Percentiles rank a stretch among this genome's conserved stretches.
phyloP scores from a whole-genome alignment of 768 basidiomycete species.

The Boletus fagicola region DNA sequence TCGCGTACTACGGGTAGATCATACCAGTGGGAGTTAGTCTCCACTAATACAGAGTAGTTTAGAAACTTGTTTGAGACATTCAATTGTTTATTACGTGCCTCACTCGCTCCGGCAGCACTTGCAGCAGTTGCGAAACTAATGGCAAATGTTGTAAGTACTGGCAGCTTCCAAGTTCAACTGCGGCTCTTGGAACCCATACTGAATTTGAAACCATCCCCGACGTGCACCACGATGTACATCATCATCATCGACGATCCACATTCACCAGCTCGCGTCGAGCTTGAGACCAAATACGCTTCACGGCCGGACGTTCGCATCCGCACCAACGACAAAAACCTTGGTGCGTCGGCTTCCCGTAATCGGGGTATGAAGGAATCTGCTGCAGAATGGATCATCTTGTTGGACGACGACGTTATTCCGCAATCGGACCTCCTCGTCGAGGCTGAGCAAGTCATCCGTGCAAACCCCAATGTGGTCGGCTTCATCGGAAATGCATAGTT shows the following conservation, averaged over 20 bases:
- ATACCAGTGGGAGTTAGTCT: too few species aligned
- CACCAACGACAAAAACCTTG: slow-evolving; percentile 44
- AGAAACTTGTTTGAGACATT: too few species aligned
- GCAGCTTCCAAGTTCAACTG: slow-evolving; percentile 52
- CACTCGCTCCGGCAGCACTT: too few species aligned
- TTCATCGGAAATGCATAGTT: slow-evolving; percentile 55
- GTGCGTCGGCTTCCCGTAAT: slow-evolving; percentile 56
- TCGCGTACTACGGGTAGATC: too few species aligned
- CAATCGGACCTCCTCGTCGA: slow-evolving; percentile 41
- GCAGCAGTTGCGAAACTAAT: too few species aligned
- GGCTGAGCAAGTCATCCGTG: slow-evolving; percentile 47
- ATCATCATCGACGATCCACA: slow-evolving; percentile 56
- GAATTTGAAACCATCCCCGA: slow-evolving; percentile 39
- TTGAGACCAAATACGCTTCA: slow-evolving; percentile 40
- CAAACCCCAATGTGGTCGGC: slow-evolving; percentile 46
- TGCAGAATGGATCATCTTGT: slow-evolving; percentile 56
- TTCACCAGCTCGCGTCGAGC: slow-evolving; percentile 38
- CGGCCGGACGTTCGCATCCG: slow-evolving; percentile 55
- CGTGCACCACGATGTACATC: slow-evolving; percentile 53
- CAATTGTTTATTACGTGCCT: too few species aligned
- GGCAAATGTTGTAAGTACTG: too few species aligned
- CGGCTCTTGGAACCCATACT: slow-evolving; percentile 45
- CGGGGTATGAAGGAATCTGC: slow-evolving; percentile 53
- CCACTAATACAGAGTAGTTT: too few species aligned
- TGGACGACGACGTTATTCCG: slow-evolving; percentile 59